phyloP scores from a whole-genome alignment of 495 filamentous ascomycete genomes.

The Podospora anserina region DNA sequence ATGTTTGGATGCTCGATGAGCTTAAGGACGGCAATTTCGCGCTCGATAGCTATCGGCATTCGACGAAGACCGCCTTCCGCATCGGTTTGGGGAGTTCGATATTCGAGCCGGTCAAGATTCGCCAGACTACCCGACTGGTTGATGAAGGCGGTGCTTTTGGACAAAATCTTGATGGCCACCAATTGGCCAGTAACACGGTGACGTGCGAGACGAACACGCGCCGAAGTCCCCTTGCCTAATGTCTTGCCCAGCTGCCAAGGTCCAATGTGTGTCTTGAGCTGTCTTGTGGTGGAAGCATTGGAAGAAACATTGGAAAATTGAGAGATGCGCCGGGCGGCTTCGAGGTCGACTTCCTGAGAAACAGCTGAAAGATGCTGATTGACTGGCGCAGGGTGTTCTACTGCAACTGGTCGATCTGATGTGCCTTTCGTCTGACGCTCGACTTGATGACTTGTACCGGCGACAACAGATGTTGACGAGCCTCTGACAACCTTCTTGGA shows the following conservation, averaged over 20 bases:
- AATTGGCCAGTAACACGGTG: slow-evolving; percentile 70
- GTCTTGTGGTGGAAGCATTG: slow-evolving; percentile 44
- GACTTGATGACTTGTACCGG: slow-evolving; percentile 2
- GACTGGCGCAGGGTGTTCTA: neutral
- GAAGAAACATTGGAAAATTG: slow-evolving; percentile 66
- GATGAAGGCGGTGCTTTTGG: slow-evolving; percentile 67
- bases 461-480: slow-evolving; percentile 18
- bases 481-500: slow-evolving; percentile 16
- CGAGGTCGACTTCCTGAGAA: slow-evolving; percentile 41
- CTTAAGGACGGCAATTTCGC: slow-evolving; percentile 95
- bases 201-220: slow-evolving; percentile 75
- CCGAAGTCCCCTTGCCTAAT: slow-evolving; percentile 80
- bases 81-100: slow-evolving; percentile 37
- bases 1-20: slow-evolving; percentile 91
- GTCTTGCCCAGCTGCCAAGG: slow-evolving; percentile 89
- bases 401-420: slow-evolving; percentile 6
- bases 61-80: slow-evolving; percentile 53
- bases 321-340: slow-evolving; percentile 63
- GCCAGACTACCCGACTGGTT: slow-evolving; percentile 74
- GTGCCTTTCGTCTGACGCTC: slow-evolving; percentile 7
- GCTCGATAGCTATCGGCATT: slow-evolving; percentile 83
- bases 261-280: slow-evolving; percentile 73
- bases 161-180: slow-evolving; percentile 92
- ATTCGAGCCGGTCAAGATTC: slow-evolving; percentile 58
- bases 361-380: slow-evolving; percentile 12